A percentile compares a stretch with the other conserved stretches of the same genome.
These are phyloP conservation scores for Lachnum nothofagi DNA, from an alignment of 2,329 filamentous ascomycete genomes.

Conservation along the genomic window DNA sequence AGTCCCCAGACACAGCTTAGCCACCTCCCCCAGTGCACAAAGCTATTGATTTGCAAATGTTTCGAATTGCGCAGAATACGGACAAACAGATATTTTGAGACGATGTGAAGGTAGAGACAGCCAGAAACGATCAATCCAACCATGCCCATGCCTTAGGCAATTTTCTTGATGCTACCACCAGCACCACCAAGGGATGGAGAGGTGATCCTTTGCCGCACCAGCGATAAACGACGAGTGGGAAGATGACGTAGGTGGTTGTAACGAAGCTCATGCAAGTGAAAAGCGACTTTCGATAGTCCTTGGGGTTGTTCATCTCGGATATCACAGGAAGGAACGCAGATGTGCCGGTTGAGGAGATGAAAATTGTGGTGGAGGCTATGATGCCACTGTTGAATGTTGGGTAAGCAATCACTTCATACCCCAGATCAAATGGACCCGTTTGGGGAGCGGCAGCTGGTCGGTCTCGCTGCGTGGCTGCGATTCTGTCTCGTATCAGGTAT, in stretches of 20 bases:
- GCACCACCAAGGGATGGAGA: conserved; percentile 62
- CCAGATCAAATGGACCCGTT: neutral
- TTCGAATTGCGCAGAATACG: conserved; percentile 53
- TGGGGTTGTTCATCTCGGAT: no score
- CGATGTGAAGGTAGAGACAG: conserved; percentile 64
- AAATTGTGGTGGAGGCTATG: no score
- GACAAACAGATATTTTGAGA: conserved; percentile 60
- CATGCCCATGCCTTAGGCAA: conserved; percentile 63
- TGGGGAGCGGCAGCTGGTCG: neutral
- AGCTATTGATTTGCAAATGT: conserved; percentile 45
- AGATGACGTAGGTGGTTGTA: no score
- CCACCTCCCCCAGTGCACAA: conserved; percentile 47
- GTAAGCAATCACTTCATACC: no score
- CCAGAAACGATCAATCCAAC: conserved; percentile 68
- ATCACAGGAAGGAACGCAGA: no score
- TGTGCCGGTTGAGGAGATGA: no score
- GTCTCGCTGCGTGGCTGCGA: neutral
- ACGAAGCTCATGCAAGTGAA: no score
- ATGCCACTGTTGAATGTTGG: no score
- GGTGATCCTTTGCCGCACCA: conserved; percentile 57
- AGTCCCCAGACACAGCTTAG: conserved; percentile 38
- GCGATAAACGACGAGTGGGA: conserved; percentile 56
- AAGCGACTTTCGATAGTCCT: no score
- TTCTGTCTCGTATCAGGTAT: no score
- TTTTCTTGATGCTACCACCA: conserved; percentile 48